Conservation (phyloP, 1,139 yeast species). For the Saccharomyces hybrid region DNA sequence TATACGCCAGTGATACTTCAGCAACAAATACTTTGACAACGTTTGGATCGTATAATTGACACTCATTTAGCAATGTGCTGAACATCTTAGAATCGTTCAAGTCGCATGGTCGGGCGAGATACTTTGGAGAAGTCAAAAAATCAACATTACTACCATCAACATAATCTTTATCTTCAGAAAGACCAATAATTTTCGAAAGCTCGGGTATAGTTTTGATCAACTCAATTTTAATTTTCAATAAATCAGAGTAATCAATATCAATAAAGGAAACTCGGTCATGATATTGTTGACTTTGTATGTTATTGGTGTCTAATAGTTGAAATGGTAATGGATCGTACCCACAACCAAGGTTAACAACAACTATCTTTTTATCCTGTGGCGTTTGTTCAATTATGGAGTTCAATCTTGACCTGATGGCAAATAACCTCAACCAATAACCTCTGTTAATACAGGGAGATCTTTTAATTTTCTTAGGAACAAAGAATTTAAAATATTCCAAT, state of each 20-base stretch:
- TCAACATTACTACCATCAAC: not conserved
- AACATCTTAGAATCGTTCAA: slow-evolving; percentile 45
- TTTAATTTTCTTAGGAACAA: slow-evolving; percentile 56
- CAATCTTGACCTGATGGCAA: slow-evolving; percentile 52
- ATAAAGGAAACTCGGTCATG: slow-evolving; percentile 41
- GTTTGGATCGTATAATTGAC: slow-evolving; percentile 25
- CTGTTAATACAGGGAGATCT: slow-evolving; percentile 76
- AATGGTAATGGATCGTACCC: slow-evolving; percentile 79
- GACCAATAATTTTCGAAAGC: slow-evolving; percentile 43
- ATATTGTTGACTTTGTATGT: slow-evolving; percentile 19
- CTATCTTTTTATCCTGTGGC: slow-evolving; percentile 22
- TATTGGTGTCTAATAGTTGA: slow-evolving; percentile 43
- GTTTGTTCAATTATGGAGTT: slow-evolving; percentile 35
- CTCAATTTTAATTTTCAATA: slow-evolving; percentile 46
- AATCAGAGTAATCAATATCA: slow-evolving; percentile 72
- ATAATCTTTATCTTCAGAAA: slow-evolving; percentile 4
- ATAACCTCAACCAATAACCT: slow-evolving; percentile 80
- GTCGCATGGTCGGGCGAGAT: slow-evolving; percentile 66
- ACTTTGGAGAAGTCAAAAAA: slow-evolving; percentile 40
- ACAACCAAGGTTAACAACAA: slow-evolving; percentile 68
- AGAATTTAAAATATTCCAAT: slow-evolving; percentile 51
- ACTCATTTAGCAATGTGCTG: slow-evolving; percentile 31
- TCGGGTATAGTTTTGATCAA: slow-evolving; percentile 47
- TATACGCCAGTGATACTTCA: slow-evolving; percentile 77
- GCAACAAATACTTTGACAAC: slow-evolving; percentile 59